Evolutionary conservation across 768 basidiomycete genomes (phyloP).

Genomic region (Naganishia onofrii): DNA sequence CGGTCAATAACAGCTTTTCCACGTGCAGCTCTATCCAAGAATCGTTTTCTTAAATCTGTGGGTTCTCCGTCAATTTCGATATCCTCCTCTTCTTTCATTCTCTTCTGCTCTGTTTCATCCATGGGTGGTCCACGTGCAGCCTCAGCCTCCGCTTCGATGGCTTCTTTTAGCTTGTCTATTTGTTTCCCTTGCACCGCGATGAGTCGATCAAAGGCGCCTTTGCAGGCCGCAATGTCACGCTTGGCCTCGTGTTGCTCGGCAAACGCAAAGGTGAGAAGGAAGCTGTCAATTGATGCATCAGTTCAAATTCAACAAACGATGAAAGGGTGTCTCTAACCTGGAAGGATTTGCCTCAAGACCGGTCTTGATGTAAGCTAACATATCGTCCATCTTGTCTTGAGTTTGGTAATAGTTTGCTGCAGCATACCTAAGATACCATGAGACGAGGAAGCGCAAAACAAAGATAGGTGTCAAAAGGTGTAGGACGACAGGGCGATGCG

Average conservation of each 20-base stretch:
- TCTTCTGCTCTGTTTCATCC: slow-evolving; percentile 26
- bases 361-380: slow-evolving; percentile 70
- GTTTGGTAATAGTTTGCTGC: slow-evolving; percentile 77
- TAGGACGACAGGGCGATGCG: not conserved
- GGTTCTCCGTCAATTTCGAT: slow-evolving; percentile 51
- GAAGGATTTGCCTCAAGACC: slow-evolving; percentile 84
- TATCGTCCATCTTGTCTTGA: slow-evolving; percentile 76
- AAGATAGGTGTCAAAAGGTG: slow-evolving; percentile 1
- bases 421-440: slow-evolving; percentile 68
- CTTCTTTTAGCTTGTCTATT: slow-evolving; percentile 44
- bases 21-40: slow-evolving; percentile 46
- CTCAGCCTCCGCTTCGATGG: slow-evolving; percentile 54
- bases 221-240: slow-evolving; percentile 67
- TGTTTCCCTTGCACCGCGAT: slow-evolving; percentile 61
- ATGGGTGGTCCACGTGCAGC: slow-evolving; percentile 49
- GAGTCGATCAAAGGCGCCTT: slow-evolving; percentile 70
- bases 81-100: slow-evolving; percentile 32
- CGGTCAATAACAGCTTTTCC: slow-evolving; percentile 43
- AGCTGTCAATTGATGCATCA: slow-evolving; percentile 57
- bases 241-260: slow-evolving; percentile 68
- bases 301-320: not conserved
- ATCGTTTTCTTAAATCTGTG: slow-evolving; percentile 52
- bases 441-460: not conserved
- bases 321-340: slow-evolving; percentile 57
- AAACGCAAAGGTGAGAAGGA: slow-evolving; percentile 84